Base-by-base conservation (phyloP, 768 basidiomycete species). In the Tricholoma terreum region DNA sequence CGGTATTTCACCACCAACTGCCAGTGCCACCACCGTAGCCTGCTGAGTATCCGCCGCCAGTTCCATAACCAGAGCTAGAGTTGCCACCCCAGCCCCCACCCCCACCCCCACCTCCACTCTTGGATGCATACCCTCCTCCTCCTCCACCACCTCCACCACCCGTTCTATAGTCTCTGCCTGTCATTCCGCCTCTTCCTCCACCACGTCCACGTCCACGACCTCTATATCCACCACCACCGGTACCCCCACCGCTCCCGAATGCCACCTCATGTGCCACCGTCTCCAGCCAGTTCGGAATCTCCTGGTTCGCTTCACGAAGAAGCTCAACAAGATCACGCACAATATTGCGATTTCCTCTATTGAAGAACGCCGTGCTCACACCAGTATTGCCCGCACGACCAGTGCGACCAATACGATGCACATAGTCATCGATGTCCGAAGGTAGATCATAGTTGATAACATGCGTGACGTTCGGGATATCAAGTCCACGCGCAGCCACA, bases 311-410 rank as follows among this genome's bases (percentile, higher is more conserved):
- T 74, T 99, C 96, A 52, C 91, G 84, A 21, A 99, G 83, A 4
- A 99, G 83, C 71, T 98, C 96, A 51, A 99, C 77, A 45, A 99
- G 80, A 65, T 97, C 95, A 56, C 87, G 84, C 55, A 90, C 93
- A 59, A 98, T 94, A 71, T 90, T 90, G 71, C 87, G 88, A 78
- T 97, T 98, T 54, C 90, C 89, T 12, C 92, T 84, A 70, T 94
- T 94, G 81, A 93, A 93, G 82, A 99, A 98, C 5, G 96, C 94
- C 12, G 97, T 99, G 22, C 90, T 88, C 62, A 87, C 82, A 79
- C 97, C 97, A 10, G 90, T 92, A 80, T 99, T 99, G 50, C 97
- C 97, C 8, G 97, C 97, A 84, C 97, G 95, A 45, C 97, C 97
- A 12, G 94, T 96, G 80, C 94, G 90, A 80, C 94, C 94, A 66